Conservation (phyloP, 257 asterid species). For the Knoxia roxburghii region DNA sequence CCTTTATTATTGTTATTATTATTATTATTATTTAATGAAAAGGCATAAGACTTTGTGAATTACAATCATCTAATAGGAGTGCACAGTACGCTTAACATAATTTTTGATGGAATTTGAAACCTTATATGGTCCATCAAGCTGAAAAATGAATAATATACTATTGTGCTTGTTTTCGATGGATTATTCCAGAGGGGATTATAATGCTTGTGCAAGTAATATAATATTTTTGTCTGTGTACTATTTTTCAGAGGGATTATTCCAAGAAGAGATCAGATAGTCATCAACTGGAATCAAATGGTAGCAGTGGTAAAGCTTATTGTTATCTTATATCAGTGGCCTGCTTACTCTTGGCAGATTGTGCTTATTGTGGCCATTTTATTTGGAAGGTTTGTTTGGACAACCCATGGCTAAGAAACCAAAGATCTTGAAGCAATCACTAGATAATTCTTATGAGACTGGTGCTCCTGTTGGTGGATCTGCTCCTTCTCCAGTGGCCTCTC, state of each 20-base stretch:
- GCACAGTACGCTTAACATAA: background rate
- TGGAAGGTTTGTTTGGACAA: slow-evolving; percentile 76
- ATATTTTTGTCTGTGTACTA: slow-evolving; percentile 19
- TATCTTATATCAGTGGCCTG: slow-evolving; percentile 10
- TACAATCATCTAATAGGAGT: background rate
- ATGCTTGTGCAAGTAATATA: background rate
- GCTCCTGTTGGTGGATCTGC: slow-evolving; percentile 53
- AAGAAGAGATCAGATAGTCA: slow-evolving; percentile 61
- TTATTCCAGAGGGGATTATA: no score
- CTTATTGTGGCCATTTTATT: slow-evolving; percentile 19
- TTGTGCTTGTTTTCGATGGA: background rate
- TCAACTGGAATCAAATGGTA: slow-evolving; percentile 67
- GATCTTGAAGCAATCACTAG: slow-evolving; percentile 59
- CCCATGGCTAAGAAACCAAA: slow-evolving; percentile 71
- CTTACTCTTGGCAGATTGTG: slow-evolving; percentile 13
- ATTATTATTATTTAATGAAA: background rate
- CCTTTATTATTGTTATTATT: background rate
- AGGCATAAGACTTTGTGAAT: no score
- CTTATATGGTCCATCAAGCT: background rate
- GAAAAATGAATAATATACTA: background rate
- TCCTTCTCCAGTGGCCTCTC: slow-evolving; percentile 90
- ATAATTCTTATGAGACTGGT: slow-evolving; percentile 62
- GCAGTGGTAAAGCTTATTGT: slow-evolving; percentile 44
- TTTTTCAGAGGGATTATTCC: slow-evolving; percentile 60
- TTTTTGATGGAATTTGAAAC: background rate